Base-by-base conservation (phyloP, 352 stramenopile genomes). In the Peronospora tabacina region DNA sequence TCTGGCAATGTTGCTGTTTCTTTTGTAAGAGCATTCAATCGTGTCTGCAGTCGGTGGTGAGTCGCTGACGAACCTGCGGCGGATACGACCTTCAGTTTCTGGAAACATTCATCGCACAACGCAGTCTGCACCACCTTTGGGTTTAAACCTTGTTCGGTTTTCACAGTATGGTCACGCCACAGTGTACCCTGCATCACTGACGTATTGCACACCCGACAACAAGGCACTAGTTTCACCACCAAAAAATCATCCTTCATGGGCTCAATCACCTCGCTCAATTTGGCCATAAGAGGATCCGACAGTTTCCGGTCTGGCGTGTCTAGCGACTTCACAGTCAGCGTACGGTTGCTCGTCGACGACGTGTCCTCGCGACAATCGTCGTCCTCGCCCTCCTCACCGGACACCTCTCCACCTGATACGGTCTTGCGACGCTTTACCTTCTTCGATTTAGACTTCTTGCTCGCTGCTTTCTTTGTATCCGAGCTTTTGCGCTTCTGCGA, bases 201-300 rank as follows among this genome's bases (percentile, higher is more conserved):
- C 11, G 56, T 83, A 47, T 90, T 90, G 61, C 84, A 94, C 12
- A 87, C 60, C 8, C 72, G 72, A 35, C 84, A 94, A 51, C 78
- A 85, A 44, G 84, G 84, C n/a, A 87, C 63, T 20, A 94, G 52
- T 57, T 94, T 92, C 17, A 93, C 80, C 33, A 94, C 84, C 13
- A 94, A 43, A 40, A 94, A 94, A 49, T 94, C 84, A 47, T 94
- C 84, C 62, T 93, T 94, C 84, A 94, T 94, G 0, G 82, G 84
- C 55, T 91, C 75, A 26, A 94, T 89, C 44, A 91, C 75, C 56
- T 91, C 80, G 20, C 81, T 82, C 20, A 94, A 75, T 52, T 92
- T 91, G 33, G 75, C 61, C 84, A 94, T 93, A 24, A 94, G 52
- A 5, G 75, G 74, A 28, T 94, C 84, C 24, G 73, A 75, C 13